Percentiles rank a stretch among this genome's conserved stretches.
Evolutionary conservation across 345 rosid genomes (phyloP).

Genomic region (Barbarea vulgaris): DNA sequence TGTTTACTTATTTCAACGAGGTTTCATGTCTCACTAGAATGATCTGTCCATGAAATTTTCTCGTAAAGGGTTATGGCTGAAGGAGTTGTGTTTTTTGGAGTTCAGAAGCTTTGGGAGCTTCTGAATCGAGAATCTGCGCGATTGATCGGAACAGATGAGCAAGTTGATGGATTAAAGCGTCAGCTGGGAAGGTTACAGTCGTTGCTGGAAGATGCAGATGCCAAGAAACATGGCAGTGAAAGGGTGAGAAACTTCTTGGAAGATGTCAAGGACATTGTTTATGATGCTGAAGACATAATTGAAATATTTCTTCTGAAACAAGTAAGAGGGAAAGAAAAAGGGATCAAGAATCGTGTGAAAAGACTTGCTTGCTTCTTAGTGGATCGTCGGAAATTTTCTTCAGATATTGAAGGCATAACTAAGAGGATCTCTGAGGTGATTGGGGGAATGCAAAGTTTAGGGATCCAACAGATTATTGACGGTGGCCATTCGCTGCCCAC

Average conservation of each 20-base stretch:
- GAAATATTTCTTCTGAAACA: conserved; percentile 29
- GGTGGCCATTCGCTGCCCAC: neutral
- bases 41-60: neutral
- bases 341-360: conserved; percentile 8
- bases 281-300: conserved; percentile 35
- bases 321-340: neutral
- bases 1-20: neutral
- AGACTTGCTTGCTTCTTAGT: conserved; percentile 6
- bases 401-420: conserved; percentile 25
- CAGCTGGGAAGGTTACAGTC: conserved; percentile 37
- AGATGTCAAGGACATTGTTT: conserved; percentile 31
- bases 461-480: conserved; percentile 25
- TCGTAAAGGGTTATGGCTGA: conserved; percentile 24
- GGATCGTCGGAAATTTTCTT: neutral
- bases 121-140: conserved; percentile 7
- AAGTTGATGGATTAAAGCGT: conserved; percentile 21
- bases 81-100: conserved; percentile 28
- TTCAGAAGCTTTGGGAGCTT: conserved; percentile 29
- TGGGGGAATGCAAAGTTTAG: conserved; percentile 38
- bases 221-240: conserved; percentile 32
- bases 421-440: conserved; percentile 38
- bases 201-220: conserved; percentile 39
- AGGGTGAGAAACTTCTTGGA: conserved; percentile 37
- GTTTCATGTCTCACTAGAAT: neutral
- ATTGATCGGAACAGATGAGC: conserved; percentile 2